These are phyloP conservation scores for Russula sp. DNA, from an alignment of 768 basidiomycete genomes.

Conservation along the genomic window DNA sequence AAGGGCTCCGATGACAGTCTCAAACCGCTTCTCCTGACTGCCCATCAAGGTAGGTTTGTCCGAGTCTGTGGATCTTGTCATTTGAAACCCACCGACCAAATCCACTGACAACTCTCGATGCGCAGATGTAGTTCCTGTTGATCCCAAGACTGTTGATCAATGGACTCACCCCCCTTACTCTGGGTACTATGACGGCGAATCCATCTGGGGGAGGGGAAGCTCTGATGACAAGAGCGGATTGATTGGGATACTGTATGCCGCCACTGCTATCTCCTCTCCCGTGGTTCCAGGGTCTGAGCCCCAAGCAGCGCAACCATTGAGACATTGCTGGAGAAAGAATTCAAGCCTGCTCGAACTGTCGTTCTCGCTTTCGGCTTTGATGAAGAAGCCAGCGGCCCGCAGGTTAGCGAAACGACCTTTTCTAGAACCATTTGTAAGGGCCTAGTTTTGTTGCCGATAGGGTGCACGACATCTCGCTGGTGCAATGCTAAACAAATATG, in stretches of 20 bases:
- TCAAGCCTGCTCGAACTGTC: slow-evolving; percentile 25
- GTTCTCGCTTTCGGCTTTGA: slow-evolving; percentile 29
- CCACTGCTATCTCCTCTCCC: not conserved
- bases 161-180: slow-evolving; percentile 48
- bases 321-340: slow-evolving; percentile 24
- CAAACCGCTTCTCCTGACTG: slow-evolving; percentile 46
- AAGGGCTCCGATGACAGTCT: slow-evolving; percentile 40
- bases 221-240: slow-evolving; percentile 31
- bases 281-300: not conserved
- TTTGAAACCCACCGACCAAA: too few species aligned
- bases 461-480: slow-evolving; percentile 45
- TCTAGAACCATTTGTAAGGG: not conserved
- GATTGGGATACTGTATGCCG: slow-evolving; percentile 27
- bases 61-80: slow-evolving; percentile 5
- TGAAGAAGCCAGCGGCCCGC: slow-evolving; percentile 29
- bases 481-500: slow-evolving; percentile 50
- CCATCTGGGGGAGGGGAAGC: slow-evolving; percentile 31
- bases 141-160: not conserved
- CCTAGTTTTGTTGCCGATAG: slow-evolving; percentile 28
- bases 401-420: slow-evolving; percentile 5
- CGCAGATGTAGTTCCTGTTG: not conserved
- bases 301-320: not conserved
- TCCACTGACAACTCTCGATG: too few species aligned
- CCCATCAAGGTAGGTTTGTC: slow-evolving; percentile 27
- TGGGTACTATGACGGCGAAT: slow-evolving; percentile 49